Base-by-base conservation (phyloP, 495 filamentous ascomycete genomes). In the Talaromyces proteolyticus region DNA sequence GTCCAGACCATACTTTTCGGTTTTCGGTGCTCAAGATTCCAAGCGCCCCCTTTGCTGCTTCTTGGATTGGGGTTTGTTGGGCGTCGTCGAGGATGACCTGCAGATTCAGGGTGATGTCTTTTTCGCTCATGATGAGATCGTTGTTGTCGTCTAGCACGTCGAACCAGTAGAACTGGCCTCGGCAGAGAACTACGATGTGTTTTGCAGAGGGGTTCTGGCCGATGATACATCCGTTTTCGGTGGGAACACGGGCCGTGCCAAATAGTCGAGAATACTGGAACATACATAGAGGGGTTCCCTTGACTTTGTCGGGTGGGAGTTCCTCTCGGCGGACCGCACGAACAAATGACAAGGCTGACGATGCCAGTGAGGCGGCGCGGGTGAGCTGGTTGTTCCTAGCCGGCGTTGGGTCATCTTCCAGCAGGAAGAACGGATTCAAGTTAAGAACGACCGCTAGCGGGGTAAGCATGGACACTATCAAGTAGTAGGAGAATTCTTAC, bases 161-260 rank as follows among this genome's bases (percentile, higher is more conserved):
- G 58, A 97, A 98, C 92, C 93, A 98, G 60, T 98, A 98, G 68
- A 97, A 95, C 55, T 98, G 93, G 10, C 94, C 94, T 55, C 89
- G 88, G 59, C 90, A 95, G 65, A 97, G 73, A 20, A 97, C 88
- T n/a, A 96, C 86, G 40, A 97, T 74, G 65, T 98, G 93, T 68
- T 87, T 94, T 14, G 91, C 84, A 3, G 79, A 78, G 1, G 89
- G 85, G 61, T 96, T 91, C 61, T 96, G 92, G 54, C 89, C 89
- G 62, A 98, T 98, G 49, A 95, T 85, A 61, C 93, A 98, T 8
- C 93, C 93, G 64, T 92, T 88, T 25, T 96, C 89, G 22, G 93
- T 96, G 0, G 93, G 93, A 16, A 98, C 84, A 54, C 93, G 85
- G 49, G 93, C 91, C 2, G 94, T 97, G 50, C 93, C 93, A 60